phyloP scores from a whole-genome alignment of 306 rosid genomes.

The Argentina anserina region DNA sequence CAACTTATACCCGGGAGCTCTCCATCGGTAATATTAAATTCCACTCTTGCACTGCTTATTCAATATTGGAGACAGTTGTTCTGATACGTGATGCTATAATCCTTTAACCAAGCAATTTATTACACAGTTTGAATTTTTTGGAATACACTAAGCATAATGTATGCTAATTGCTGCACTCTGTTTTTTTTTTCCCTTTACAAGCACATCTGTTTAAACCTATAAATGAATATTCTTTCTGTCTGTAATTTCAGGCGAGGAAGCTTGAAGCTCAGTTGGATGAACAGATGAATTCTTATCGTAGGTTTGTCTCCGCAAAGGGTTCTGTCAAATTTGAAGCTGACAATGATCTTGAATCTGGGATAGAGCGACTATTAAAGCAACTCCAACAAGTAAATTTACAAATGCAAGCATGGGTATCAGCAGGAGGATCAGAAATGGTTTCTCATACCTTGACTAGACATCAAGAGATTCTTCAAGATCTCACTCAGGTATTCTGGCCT shows the following conservation, averaged over 20 bases:
- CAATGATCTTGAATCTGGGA: slow-evolving; percentile 74
- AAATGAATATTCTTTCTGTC: background rate
- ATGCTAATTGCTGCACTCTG: background rate
- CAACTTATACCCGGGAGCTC: background rate
- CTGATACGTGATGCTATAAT: background rate
- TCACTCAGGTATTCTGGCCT: slow-evolving; percentile 71
- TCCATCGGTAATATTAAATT: background rate
- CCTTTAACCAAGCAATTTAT: background rate
- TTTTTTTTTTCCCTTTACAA: background rate
- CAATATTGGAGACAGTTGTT: background rate
- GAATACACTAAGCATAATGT: background rate
- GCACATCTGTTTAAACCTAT: slow-evolving; percentile 10
- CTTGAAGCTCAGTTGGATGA: slow-evolving; percentile 98
- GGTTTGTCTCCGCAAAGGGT: slow-evolving; percentile 71
- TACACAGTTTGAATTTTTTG: background rate
- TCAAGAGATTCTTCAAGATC: slow-evolving; percentile 96
- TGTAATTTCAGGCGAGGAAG: slow-evolving; percentile 71
- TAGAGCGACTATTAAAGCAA: slow-evolving; percentile 71
- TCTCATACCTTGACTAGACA: slow-evolving; percentile 96
- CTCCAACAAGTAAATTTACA: slow-evolving; percentile 95
- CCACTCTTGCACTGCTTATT: background rate
- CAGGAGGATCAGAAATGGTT: slow-evolving; percentile 98
- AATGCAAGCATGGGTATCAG: slow-evolving; percentile 96
- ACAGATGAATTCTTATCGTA: slow-evolving; percentile 82
- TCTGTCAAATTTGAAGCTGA: slow-evolving; percentile 61